Base-by-base conservation (phyloP, 108 stramenopile species). In the Cyclostephanos tholiformis region DNA sequence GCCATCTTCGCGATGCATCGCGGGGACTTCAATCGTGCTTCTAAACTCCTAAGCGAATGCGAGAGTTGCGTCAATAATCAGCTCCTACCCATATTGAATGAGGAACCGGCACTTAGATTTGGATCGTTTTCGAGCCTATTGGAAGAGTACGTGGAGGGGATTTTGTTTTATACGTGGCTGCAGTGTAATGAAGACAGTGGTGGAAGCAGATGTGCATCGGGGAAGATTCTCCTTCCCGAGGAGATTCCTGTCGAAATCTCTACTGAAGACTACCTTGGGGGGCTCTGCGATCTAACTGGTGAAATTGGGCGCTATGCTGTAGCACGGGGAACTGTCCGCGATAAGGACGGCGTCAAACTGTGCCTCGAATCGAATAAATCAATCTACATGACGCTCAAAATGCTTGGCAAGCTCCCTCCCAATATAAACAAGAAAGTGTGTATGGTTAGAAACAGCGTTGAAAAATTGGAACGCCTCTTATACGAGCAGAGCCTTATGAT, bases 221-320 rank as follows among this genome's bases (percentile, higher is more conserved):
- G 92, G 2, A 75, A 63, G 16, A 56, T 93, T 26, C 62, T 91
- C 25, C 36, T 55, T 13, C 58, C 57, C 9, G 67, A 82, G 13
- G 89, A 88, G 19, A 82, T 95, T 20, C 67, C 66, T 4, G 59
- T 95, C 29, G 29, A 55, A 9, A 65, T 92, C 7, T 79, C 85
- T 44, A 75, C 87, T 8, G 91, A 87, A 57, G 95, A 96, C 52
- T 98, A 98, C 68, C 80, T 98, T 6, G 97, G 98, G 11, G 98
- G 97, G 1, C 36, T 98, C n/a, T 95, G 95, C 43, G 98, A 99
- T 75, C 74, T 99, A 20, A 97, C 97, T 10, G 98, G 98, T 10
- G 98, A 99, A 74, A 83, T 99, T 46, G 97, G 96, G 23, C 75
- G 98, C n/a, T 92, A 81, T 68, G 97, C 95, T 11, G 97, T 99